Evolutionary conservation across 169 alveolate species (phyloP).

Genomic region (Toxoplasma gondii): DNA sequence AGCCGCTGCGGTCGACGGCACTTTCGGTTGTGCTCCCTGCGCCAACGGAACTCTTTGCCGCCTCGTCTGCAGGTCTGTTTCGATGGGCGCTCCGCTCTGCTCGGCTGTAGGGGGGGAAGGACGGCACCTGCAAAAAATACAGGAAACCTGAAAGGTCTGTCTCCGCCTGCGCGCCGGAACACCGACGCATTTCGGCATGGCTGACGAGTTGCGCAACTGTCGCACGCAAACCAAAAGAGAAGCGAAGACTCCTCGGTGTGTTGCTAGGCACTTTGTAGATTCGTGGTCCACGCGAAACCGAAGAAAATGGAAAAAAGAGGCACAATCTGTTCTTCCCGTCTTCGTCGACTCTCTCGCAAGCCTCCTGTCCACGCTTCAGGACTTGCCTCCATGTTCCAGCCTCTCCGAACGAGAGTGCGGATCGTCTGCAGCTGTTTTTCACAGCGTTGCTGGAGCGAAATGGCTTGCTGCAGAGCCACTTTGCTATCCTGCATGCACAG

Average conservation of each 20-base stretch:
- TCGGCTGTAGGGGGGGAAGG: constrained; percentile 47
- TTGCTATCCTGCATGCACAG: constrained; percentile 39
- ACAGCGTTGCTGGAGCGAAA: constrained; percentile 50
- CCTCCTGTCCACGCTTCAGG: no score
- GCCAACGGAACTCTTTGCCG: background rate
- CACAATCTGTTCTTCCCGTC: no score
- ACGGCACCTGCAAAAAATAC: background rate
- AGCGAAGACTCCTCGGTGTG: no score
- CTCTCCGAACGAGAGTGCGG: constrained; percentile 38
- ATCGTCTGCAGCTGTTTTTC: constrained; percentile 51
- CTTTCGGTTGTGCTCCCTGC: background rate
- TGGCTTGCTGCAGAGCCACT: constrained; percentile 29
- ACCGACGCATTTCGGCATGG: no score
- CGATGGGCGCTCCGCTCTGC: constrained; percentile 22
- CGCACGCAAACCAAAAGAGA: no score
- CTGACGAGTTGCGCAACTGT: no score
- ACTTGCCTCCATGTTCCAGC: constrained; percentile 49
- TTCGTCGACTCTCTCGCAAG: no score
- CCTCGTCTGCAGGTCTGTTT: background rate
- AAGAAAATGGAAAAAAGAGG: no score
- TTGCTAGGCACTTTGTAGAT: no score
- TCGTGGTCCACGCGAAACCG: no score
- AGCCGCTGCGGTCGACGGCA: background rate
- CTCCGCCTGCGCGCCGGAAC: no score
- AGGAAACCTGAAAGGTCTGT: background rate